Evolutionary conservation across 371 early-diverging fungal genomes (phyloP).

Genomic region (Furculomyces boomerangus): DNA sequence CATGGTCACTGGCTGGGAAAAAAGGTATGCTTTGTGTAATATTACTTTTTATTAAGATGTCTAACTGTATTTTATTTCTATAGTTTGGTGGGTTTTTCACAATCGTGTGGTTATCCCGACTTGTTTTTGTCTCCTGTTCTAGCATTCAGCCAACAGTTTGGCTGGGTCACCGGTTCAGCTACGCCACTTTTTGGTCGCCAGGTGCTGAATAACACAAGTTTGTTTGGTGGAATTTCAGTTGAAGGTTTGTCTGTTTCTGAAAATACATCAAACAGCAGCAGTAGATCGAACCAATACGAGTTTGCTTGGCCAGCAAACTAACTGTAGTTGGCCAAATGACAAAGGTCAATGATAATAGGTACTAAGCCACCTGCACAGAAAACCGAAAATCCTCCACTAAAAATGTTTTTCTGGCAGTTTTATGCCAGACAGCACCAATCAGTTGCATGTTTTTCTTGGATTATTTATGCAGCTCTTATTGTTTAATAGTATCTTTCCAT

Average conservation of each 20-base stretch:
- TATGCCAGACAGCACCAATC: too few species aligned
- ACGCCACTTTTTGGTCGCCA: background rate
- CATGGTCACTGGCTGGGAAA: conserved; percentile 61
- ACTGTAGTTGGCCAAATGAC: too few species aligned
- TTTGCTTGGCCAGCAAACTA: background rate
- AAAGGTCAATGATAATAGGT: too few species aligned
- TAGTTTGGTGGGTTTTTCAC: background rate
- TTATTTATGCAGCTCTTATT: too few species aligned
- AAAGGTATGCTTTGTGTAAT: conserved; percentile 1
- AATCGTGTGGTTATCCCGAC: background rate
- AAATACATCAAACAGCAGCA: background rate
- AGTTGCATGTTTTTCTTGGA: too few species aligned
- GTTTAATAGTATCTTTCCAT: too few species aligned
- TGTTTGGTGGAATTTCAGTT: background rate
- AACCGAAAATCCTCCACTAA: too few species aligned
- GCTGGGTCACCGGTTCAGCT: background rate
- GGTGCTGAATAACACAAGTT: background rate
- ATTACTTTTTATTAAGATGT: background rate
- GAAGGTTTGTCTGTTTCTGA: background rate
- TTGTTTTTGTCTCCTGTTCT: background rate
- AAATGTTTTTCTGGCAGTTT: too few species aligned
- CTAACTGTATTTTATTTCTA: background rate
- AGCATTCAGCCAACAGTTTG: background rate
- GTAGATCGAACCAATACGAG: background rate
- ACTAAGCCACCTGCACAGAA: too few species aligned